Evolutionary conservation across 106 monocot species (phyloP), one percentile per base, ranked within the genome.

Genomic region (Alisma plantagoaquatica): DNA sequence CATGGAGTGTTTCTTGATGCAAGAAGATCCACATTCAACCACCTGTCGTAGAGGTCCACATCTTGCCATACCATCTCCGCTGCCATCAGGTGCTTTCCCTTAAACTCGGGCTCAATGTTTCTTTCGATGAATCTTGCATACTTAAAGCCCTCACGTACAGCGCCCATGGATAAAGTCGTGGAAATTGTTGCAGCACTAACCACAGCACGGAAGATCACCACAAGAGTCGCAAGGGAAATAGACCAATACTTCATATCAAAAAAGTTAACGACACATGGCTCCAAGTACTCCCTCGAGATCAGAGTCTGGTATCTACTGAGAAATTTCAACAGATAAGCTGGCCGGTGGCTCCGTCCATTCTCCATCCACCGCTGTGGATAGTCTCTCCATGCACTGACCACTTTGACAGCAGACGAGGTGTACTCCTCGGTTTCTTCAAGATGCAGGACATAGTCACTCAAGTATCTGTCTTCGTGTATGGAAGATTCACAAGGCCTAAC

Each of bases 51-150:
- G 3, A 58, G 57, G 10, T 58, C 57, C 12, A 43, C 25, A 20
- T 24, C 41, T 25, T 58, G 42, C 57, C 57, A 58, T 24, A 58
- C 23, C 4, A 58, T 58, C 7, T 58, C 57, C 22, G 43, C 57
- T 24, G 57, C 42, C 35, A 38, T 41, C 38, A 22, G 42, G 10
- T 38, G 27, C 24, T 43, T 58, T 16, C 17, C 42, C 38, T 27
- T 38, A 21, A 27, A 27, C n/a, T 38, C 24, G 23, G 21, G 19
- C 27, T 58, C 57, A 16, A 58, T 23, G 26, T 43, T 21, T 11
- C 26, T 58, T n/a, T 58, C 30, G 42, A 58, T 27, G 9, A 58
- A 23, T 10, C 42, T 33, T 3, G 41, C 57, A 23, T 58, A 58
- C 22, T 18, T 58, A n/a, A 58, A 27, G 35, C 57, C 42, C 16